phyloP scores from a whole-genome alignment of 2,329 filamentous ascomycete genomes.

The Cordyceps tenuipes region DNA sequence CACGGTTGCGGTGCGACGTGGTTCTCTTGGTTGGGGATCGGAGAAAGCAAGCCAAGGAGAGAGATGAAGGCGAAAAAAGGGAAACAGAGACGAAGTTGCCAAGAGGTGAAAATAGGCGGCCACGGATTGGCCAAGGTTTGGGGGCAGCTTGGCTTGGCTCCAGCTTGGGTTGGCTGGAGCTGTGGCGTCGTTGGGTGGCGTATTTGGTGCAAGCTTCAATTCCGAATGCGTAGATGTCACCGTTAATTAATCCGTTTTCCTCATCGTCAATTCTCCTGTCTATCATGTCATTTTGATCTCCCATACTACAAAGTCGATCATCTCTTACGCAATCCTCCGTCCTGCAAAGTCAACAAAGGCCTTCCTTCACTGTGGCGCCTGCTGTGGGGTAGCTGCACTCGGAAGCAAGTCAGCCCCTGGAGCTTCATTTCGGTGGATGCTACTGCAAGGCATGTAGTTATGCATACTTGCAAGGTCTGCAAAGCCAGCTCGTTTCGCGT shows the following conservation, averaged over 20 bases:
- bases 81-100: background rate
- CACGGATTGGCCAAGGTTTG: background rate
- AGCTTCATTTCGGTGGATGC: no score
- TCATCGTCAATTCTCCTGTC: background rate
- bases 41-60: background rate
- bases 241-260: background rate
- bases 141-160: background rate
- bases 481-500: no score
- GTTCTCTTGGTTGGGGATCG: background rate
- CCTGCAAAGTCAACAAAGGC: background rate
- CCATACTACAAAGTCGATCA: no score
- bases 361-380: background rate
- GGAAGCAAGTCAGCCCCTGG: background rate
- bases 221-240: background rate
- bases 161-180: background rate
- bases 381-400: constrained; percentile 1
- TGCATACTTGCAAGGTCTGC: no score
- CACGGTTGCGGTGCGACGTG: background rate
- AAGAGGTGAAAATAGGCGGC: background rate
- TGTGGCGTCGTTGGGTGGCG: background rate
- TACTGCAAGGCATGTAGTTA: no score
- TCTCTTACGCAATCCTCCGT: background rate
- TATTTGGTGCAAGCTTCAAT: background rate
- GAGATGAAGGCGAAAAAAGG: background rate
- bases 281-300: background rate